phyloP scores from a whole-genome alignment of 352 stramenopile species.

The Phytophthora melonis region DNA sequence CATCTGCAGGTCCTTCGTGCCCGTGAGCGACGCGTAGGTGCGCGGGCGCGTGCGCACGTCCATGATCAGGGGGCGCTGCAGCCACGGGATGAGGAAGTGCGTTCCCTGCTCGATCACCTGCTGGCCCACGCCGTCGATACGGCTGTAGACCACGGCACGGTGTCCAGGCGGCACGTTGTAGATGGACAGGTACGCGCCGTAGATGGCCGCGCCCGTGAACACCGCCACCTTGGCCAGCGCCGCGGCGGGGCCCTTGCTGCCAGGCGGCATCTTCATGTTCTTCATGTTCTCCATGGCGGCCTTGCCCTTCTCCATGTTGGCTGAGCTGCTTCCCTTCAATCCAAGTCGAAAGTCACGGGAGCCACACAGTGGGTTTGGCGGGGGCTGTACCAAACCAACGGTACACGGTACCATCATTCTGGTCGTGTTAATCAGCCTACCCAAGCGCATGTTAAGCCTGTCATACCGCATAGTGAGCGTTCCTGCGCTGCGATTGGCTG shows the following conservation, averaged over 20 bases:
- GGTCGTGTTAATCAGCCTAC: no score
- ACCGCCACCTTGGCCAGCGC: constrained; percentile 74
- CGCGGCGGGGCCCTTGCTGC: constrained; percentile 59
- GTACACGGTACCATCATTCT: background rate
- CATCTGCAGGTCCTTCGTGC: constrained; percentile 99
- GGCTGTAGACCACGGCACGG: constrained; percentile 92
- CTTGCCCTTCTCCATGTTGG: constrained; percentile 85
- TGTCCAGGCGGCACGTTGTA: constrained; percentile 92
- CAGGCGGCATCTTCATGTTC: constrained; percentile 88
- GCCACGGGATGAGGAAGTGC: constrained; percentile 98
- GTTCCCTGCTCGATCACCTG: constrained; percentile 93
- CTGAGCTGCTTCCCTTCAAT: constrained; percentile 11
- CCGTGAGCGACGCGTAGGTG: constrained; percentile 93
- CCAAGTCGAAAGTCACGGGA: constrained; percentile 35
- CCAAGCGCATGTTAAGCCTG: no score
- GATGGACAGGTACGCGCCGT: constrained; percentile 85
- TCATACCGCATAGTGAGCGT: no score
- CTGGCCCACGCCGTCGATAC: constrained; percentile 85
- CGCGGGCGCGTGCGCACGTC: constrained; percentile 94
- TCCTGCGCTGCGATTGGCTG: constrained; percentile 40
- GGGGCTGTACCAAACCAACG: background rate
- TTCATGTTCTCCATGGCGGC: constrained; percentile 91
- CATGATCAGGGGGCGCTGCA: constrained; percentile 97
- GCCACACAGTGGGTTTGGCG: background rate
- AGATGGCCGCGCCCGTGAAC: constrained; percentile 69